phyloP scores from a whole-genome alignment of 371 early-diverging fungal genomes.

The Nematocida sp. region DNA sequence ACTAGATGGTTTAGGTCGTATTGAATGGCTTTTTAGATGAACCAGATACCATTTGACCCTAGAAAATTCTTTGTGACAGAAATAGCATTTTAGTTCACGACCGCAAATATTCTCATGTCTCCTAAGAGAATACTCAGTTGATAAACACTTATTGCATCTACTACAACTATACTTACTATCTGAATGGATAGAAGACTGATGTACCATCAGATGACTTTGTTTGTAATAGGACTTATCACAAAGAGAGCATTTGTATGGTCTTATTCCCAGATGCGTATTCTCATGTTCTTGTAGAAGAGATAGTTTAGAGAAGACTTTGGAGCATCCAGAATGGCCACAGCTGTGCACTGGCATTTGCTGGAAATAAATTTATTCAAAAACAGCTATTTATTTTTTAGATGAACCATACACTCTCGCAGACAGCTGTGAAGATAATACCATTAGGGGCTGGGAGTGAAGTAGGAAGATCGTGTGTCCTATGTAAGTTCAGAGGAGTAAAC shows the following conservation, averaged over 20 bases:
- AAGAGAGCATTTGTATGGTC: conserved; percentile 21
- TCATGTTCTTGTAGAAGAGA: conserved; percentile 42
- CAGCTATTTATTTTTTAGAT: conserved; percentile 9
- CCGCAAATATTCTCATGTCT: conserved; percentile 31
- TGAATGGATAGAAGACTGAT: not conserved
- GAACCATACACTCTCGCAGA: conserved; percentile 43
- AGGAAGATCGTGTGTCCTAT: conserved; percentile 86
- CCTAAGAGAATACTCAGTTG: conserved; percentile 11
- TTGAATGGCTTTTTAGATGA: not conserved
- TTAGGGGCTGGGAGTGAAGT: conserved; percentile 98
- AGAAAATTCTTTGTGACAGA: conserved; percentile 9
- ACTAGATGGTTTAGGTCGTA: not conserved
- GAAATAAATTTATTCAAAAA: not conserved
- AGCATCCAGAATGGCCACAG: conserved; percentile 2
- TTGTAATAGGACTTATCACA: conserved; percentile 28
- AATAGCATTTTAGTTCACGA: not conserved
- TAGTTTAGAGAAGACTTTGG: conserved; percentile 20
- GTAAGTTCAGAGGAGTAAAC: conserved; percentile 87
- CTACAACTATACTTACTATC: not conserved
- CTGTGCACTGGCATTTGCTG: not conserved
- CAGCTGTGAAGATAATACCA: conserved; percentile 71
- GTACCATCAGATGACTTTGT: conserved; percentile 14
- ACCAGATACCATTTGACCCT: conserved; percentile 26
- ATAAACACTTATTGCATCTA: not conserved
- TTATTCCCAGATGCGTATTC: conserved; percentile 19